These are phyloP conservation scores for Dichomitus squalens DNA, from an alignment of 1,284 basidiomycete genomes.

Conservation along the genomic window DNA sequence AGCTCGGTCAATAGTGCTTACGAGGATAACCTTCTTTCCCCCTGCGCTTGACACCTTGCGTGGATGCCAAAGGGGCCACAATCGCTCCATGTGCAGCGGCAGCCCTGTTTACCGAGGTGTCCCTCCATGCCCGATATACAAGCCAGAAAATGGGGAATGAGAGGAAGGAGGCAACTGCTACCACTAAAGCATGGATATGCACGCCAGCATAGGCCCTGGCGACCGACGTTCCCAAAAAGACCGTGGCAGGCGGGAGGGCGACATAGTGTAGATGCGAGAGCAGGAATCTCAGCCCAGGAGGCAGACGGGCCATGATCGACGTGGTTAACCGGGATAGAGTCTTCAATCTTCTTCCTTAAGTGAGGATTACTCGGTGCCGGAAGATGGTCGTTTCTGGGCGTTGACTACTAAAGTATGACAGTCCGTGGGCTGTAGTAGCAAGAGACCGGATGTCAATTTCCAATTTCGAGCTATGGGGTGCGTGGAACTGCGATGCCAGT, in stretches of 20 bases:
- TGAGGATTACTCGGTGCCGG: neutral
- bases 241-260: constrained; percentile 11
- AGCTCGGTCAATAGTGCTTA: constrained; percentile 5
- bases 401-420: no score
- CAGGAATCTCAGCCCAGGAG: constrained; percentile 21
- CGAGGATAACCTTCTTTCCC: constrained; percentile 16
- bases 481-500: no score
- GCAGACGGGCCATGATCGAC: no score
- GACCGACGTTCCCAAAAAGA: neutral
- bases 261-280: constrained; percentile 9
- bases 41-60: neutral
- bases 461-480: no score
- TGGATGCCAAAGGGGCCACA: constrained; percentile 18
- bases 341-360: neutral
- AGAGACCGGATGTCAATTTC: no score
- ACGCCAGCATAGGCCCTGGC: neutral
- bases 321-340: no score
- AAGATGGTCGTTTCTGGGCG: no score
- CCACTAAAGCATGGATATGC: neutral
- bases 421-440: no score
- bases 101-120: constrained; percentile 3
- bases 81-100: constrained; percentile 26
- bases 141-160: neutral
- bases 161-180: neutral
- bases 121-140: neutral